phyloP scores from a whole-genome alignment of 192 early-diverging fungal species.

The Endogone sp. region DNA sequence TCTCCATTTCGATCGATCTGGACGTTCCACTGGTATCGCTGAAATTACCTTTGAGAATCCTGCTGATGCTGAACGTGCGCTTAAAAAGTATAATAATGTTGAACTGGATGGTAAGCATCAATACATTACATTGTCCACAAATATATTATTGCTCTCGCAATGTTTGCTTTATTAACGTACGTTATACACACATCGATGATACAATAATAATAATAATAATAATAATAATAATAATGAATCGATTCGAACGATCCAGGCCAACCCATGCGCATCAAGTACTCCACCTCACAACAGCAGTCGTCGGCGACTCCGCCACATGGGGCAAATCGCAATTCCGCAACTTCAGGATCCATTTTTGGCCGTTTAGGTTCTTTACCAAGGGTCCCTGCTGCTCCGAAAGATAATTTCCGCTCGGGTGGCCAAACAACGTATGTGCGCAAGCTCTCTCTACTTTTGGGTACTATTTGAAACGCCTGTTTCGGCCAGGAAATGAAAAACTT shows the following conservation, averaged over 20 bases:
- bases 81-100: slow-evolving; percentile 46
- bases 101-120: slow-evolving; percentile 42
- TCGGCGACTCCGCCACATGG: background rate
- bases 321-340: background rate
- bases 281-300: background rate
- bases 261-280: slow-evolving; percentile 19
- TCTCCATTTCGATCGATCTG: slow-evolving; percentile 46
- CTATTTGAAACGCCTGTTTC: background rate
- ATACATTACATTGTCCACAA: too few relatives aligned
- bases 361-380: background rate
- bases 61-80: slow-evolving; percentile 37
- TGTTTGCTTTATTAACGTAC: background rate
- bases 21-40: slow-evolving; percentile 49
- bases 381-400: background rate
- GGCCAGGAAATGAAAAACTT: too few relatives aligned
- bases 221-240: background rate
- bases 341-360: background rate
- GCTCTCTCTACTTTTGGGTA: background rate
- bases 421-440: background rate
- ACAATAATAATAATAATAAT: background rate
- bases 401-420: background rate
- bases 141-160: background rate
- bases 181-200: background rate
- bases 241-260: slow-evolving; percentile 5
- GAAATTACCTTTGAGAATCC: slow-evolving; percentile 36